phyloP scores from a whole-genome alignment of 805 yeast genomes.

The Nakazawaea laoshanensis region DNA sequence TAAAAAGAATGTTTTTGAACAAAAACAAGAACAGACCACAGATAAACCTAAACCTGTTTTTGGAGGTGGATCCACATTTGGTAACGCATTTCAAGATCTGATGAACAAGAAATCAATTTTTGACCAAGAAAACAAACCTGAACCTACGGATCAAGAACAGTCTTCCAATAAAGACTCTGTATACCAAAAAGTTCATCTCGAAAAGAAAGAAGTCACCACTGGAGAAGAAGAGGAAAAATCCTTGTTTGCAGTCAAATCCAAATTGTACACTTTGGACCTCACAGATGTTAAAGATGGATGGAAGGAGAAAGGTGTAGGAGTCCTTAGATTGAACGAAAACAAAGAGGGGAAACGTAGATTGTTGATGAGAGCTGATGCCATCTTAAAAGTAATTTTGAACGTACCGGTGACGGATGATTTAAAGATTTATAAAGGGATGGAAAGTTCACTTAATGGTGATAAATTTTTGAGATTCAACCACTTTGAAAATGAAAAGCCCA shows the following conservation, averaged over 20 bases:
- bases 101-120: slow-evolving; percentile 49
- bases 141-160: slow-evolving; percentile 11
- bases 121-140: slow-evolving; percentile 22
- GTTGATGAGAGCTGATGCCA: slow-evolving; percentile 87
- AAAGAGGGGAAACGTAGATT: slow-evolving; percentile 38
- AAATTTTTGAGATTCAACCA: slow-evolving; percentile 74
- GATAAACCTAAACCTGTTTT: slow-evolving; percentile 21
- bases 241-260: slow-evolving; percentile 62
- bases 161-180: slow-evolving; percentile 23
- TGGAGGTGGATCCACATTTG: slow-evolving; percentile 37
- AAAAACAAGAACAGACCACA: slow-evolving; percentile 3
- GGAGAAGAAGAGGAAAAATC: slow-evolving; percentile 88
- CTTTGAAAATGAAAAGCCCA: slow-evolving; percentile 55
- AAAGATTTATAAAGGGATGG: slow-evolving; percentile 69
- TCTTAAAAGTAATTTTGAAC: slow-evolving; percentile 75
- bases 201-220: slow-evolving; percentile 55
- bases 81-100: slow-evolving; percentile 48
- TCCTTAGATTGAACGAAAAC: slow-evolving; percentile 61
- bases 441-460: slow-evolving; percentile 76
- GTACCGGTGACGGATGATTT: slow-evolving; percentile 55
- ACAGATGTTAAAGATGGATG: slow-evolving; percentile 67
- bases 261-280: slow-evolving; percentile 68
- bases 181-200: slow-evolving; percentile 52
- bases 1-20: slow-evolving; percentile 25
- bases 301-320: slow-evolving; percentile 94